Conservation (phyloP, 441 rosid genomes). For the Euphorbia celastroides region DNA sequence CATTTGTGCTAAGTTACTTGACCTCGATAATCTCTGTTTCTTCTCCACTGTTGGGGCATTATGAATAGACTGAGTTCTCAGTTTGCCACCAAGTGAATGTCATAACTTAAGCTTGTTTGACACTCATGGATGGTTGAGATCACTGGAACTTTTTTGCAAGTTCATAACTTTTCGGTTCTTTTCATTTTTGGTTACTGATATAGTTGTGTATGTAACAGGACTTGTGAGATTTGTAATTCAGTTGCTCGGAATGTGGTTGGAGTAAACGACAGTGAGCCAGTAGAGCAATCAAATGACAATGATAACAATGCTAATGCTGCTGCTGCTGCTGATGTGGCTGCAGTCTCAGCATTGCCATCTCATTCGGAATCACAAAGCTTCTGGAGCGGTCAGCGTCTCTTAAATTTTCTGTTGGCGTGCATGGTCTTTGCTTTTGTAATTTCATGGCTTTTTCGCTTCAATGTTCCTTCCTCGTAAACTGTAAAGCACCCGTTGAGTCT, state of each 20-base stretch:
- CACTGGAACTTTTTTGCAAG: neutral
- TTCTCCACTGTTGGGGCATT: neutral
- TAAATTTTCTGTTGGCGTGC: constrained; percentile 48
- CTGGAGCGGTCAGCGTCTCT: constrained; percentile 46
- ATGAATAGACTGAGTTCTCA: neutral
- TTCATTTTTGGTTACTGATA: neutral
- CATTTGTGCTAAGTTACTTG: neutral
- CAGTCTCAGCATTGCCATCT: constrained; percentile 18
- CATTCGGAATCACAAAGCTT: constrained; percentile 33
- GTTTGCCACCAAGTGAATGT: neutral
- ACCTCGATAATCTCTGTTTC: neutral
- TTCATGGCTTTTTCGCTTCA: constrained; percentile 58
- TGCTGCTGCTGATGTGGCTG: neutral
- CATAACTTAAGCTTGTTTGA: too few species aligned
- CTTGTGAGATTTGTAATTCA: constrained; percentile 62
- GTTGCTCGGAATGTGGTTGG: constrained; percentile 41
- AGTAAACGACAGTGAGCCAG: constrained; percentile 23
- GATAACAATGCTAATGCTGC: constrained; percentile 13
- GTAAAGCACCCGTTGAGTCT: neutral
- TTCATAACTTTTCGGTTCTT: neutral
- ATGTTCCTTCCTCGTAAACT: constrained; percentile 33
- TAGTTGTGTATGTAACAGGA: constrained; percentile 36
- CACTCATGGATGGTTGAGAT: neutral
- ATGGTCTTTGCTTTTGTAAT: constrained; percentile 53
- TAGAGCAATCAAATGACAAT: constrained; percentile 27